These are phyloP conservation scores for Penicillium sp. DNA, from an alignment of 2,329 filamentous ascomycete species.

Conservation along the genomic window DNA sequence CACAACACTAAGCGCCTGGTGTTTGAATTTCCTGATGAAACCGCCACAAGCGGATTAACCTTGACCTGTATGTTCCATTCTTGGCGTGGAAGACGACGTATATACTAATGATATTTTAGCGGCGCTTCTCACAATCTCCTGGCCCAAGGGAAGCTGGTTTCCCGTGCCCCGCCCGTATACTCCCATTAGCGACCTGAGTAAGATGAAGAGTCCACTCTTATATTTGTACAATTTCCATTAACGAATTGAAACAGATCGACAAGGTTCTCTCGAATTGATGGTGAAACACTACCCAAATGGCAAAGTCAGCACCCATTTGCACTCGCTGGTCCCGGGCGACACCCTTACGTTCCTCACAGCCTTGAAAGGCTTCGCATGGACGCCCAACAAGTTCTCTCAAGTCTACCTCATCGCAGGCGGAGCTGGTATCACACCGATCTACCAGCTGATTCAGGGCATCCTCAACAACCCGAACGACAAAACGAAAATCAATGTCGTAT, in stretches of 20 bases:
- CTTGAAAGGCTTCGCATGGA: slow-evolving; percentile 57
- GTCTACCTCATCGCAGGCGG: slow-evolving; percentile 69
- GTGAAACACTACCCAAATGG: slow-evolving; percentile 68
- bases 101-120: slow-evolving; percentile 27
- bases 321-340: slow-evolving; percentile 63
- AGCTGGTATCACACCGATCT: slow-evolving; percentile 70
- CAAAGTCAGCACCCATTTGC: slow-evolving; percentile 63
- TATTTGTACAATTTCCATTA: background rate
- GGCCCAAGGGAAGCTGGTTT: slow-evolving; percentile 56
- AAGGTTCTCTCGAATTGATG: slow-evolving; percentile 61
- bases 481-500: slow-evolving; percentile 64
- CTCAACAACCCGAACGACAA: slow-evolving; percentile 60
- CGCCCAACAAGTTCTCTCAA: slow-evolving; percentile 47
- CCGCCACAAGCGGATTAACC: slow-evolving; percentile 49
- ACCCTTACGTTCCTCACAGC: slow-evolving; percentile 57
- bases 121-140: slow-evolving; percentile 61
- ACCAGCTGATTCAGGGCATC: slow-evolving; percentile 62
- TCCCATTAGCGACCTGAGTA: slow-evolving; percentile 56
- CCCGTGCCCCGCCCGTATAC: slow-evolving; percentile 67
- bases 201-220: slow-evolving; percentile 4
- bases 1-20: slow-evolving; percentile 59
- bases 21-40: slow-evolving; percentile 53
- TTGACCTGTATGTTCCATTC: slow-evolving; percentile 46
- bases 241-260: slow-evolving; percentile 45
- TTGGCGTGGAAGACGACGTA: background rate